Conservation (phyloP, 345 rosid genomes). For the Erysimum cheiranthoides region DNA sequence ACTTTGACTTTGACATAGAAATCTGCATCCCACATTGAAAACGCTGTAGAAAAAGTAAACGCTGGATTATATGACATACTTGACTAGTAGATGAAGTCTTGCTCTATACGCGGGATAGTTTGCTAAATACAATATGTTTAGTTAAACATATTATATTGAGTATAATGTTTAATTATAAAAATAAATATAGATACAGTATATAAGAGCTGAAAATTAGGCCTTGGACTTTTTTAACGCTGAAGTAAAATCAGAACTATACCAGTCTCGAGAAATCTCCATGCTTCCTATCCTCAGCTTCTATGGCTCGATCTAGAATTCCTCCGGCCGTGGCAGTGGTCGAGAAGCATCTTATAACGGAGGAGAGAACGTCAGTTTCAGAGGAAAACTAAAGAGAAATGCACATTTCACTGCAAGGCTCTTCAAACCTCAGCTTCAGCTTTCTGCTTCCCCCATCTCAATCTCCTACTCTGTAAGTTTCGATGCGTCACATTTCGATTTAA, state of each 20-base stretch:
- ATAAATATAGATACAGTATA: no score
- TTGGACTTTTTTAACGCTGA: neutral
- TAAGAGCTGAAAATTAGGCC: neutral
- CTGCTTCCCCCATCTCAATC: constrained; percentile 52
- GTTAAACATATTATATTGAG: no score
- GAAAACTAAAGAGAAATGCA: constrained; percentile 57
- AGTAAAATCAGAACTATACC: constrained; percentile 48
- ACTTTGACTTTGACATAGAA: constrained; percentile 98
- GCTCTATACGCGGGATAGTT: no score
- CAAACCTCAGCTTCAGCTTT: constrained; percentile 57
- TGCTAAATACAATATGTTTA: no score
- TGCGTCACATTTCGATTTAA: constrained; percentile 24
- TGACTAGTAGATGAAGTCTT: no score
- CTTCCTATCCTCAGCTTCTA: constrained; percentile 89
- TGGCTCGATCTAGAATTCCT: constrained; percentile 90
- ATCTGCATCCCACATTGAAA: constrained; percentile 91
- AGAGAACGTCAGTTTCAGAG: constrained; percentile 71
- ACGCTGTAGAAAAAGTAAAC: constrained; percentile 92
- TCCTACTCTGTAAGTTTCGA: constrained; percentile 68
- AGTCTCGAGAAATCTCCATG: constrained; percentile 93
- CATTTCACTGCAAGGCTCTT: constrained; percentile 63
- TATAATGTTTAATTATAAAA: no score
- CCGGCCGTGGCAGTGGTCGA: constrained; percentile 66
- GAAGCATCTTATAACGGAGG: constrained; percentile 81
- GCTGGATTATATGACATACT: no score